A percentile compares a stretch with the other conserved stretches of the same genome.
phyloP scores from a whole-genome alignment of 257 asterid species.

The Petunia axillaris region DNA sequence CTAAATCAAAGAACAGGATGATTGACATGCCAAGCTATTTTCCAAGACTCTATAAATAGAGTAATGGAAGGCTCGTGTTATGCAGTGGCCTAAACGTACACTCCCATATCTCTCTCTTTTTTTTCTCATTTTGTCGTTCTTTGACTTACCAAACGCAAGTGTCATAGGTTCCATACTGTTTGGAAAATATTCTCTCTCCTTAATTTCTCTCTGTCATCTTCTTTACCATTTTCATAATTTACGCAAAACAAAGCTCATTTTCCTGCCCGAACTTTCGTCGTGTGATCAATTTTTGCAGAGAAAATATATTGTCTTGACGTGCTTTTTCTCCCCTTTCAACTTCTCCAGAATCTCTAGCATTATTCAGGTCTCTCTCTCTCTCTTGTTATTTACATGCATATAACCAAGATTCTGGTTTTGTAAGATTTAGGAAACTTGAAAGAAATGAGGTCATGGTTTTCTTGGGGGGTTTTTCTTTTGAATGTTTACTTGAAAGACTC shows the following conservation, averaged over 20 bases:
- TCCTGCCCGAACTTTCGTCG: neutral
- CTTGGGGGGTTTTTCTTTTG: neutral
- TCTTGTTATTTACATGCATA: neutral
- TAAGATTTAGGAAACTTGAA: neutral
- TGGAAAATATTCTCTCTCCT: neutral
- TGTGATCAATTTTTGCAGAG: neutral
- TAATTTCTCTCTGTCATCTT: neutral
- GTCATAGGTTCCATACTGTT: neutral
- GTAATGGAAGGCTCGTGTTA: neutral
- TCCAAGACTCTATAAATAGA: neutral
- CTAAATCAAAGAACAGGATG: no score
- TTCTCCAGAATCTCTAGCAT: neutral
- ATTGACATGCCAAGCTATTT: no score
- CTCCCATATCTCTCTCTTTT: neutral
- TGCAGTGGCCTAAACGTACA: neutral
- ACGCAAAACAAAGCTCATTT: no score
- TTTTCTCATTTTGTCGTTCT: neutral
- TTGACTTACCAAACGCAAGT: no score
- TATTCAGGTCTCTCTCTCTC: neutral
- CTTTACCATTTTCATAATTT: no score
- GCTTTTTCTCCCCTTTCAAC: neutral
- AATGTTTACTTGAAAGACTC: no score
- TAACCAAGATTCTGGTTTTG: neutral
- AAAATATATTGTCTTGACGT: neutral
- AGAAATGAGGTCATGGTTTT: neutral